Percentiles rank a stretch among this genome's conserved stretches.
These are phyloP conservation scores for Trypanosoma scelopori DNA, from an alignment of 208 protist species.

Conservation along the genomic window DNA sequence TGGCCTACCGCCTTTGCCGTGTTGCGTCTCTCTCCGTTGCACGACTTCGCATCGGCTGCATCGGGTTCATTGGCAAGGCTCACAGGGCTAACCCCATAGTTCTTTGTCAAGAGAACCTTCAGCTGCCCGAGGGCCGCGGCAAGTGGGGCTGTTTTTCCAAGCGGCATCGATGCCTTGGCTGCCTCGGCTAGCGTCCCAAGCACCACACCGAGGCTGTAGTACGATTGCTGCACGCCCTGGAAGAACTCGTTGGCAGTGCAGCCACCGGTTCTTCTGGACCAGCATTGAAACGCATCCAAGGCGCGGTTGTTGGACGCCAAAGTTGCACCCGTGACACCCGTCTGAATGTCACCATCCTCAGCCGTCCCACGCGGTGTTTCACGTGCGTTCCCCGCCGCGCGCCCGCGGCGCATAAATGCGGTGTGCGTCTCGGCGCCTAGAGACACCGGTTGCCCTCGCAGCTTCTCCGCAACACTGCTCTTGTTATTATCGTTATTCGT, in stretches of 20 bases:
- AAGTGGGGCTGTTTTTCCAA: constrained; percentile 14
- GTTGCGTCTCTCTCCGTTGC: neutral
- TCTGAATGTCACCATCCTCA: neutral
- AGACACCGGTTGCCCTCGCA: neutral
- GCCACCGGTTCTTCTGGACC: constrained; percentile 37
- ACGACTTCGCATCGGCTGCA: neutral
- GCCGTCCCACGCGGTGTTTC: neutral
- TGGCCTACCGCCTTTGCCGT: constrained; percentile 17
- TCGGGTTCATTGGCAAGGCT: neutral
- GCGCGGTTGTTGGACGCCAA: constrained; percentile 7
- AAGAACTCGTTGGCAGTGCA: constrained; percentile 67
- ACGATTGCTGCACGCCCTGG: constrained; percentile 64
- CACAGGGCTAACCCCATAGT: constrained; percentile 15
- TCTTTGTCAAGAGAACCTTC: constrained; percentile 25
- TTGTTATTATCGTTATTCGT: neutral
- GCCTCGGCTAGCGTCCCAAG: constrained; percentile 34
- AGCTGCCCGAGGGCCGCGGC: constrained; percentile 18
- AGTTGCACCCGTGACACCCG: neutral
- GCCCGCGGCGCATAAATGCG: constrained; percentile 12
- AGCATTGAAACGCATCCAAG: constrained; percentile 54
- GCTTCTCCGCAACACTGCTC: neutral
- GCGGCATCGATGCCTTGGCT: neutral
- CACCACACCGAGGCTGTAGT: constrained; percentile 55
- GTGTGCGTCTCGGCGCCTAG: neutral
- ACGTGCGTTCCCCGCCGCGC: neutral